Conservation (phyloP, 805 yeast species). For the Starmerella bombi region DNA sequence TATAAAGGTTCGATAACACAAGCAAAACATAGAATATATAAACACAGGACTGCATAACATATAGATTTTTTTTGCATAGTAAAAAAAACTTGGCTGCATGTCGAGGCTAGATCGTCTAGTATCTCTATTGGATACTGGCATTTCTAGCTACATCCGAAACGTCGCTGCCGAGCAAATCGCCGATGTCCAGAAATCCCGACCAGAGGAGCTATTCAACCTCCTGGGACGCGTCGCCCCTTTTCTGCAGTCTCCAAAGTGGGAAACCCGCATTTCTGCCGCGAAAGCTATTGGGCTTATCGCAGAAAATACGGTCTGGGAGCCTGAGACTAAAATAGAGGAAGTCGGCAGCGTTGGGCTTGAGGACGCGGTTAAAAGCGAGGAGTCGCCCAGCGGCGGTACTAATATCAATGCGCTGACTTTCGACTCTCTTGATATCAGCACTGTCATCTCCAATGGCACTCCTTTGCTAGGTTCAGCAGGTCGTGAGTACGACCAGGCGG, state of each 20-base stretch:
- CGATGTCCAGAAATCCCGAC: constrained; percentile 85
- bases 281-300: constrained; percentile 90
- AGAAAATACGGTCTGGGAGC: constrained; percentile 75
- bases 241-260: constrained; percentile 77
- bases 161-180: constrained; percentile 96
- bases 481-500: constrained; percentile 31
- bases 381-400: background rate
- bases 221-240: constrained; percentile 86
- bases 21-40: too few species aligned
- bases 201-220: constrained; percentile 75
- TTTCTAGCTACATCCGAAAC: constrained; percentile 81
- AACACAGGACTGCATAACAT: too few species aligned
- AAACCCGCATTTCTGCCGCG: constrained; percentile 88
- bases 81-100: too few species aligned
- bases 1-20: too few species aligned
- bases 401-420: constrained; percentile 23
- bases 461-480: constrained; percentile 55
- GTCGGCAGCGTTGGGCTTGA: constrained; percentile 1
- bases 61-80: too few species aligned
- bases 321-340: constrained; percentile 34
- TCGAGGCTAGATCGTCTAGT: constrained; percentile 26
- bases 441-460: constrained; percentile 31
- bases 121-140: constrained; percentile 69
- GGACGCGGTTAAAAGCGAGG: constrained; percentile 22
- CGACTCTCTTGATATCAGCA: constrained; percentile 27